Evolutionary conservation across 768 basidiomycete genomes (phyloP).

Genomic region (Clitopilus passeckerianus): DNA sequence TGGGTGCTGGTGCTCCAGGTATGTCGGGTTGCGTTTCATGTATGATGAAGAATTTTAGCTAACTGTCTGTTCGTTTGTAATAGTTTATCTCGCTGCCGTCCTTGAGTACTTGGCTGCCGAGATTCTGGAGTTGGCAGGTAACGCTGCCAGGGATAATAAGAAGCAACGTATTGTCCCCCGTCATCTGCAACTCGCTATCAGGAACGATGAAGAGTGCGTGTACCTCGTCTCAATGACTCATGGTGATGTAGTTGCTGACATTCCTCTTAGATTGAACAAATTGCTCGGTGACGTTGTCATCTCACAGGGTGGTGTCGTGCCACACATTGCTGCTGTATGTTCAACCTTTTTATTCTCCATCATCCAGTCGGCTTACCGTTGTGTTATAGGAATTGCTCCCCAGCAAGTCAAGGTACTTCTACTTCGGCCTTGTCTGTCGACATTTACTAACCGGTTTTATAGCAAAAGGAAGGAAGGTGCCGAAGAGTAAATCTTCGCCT

Average conservation of each 20-base stretch:
- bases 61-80: neutral
- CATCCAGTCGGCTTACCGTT: slow-evolving; percentile 3
- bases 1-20: slow-evolving; percentile 88
- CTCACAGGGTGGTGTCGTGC: slow-evolving; percentile 93
- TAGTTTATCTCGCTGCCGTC: slow-evolving; percentile 89
- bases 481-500: slow-evolving; percentile 23
- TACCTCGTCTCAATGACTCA: neutral
- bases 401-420: slow-evolving; percentile 30
- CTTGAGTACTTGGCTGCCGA: slow-evolving; percentile 92
- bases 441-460: slow-evolving; percentile 12
- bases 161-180: slow-evolving; percentile 95
- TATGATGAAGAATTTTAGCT: neutral
- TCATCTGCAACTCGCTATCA: slow-evolving; percentile 91
- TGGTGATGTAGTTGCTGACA: too few relatives aligned
- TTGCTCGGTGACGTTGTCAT: slow-evolving; percentile 83
- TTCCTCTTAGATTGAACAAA: slow-evolving; percentile 47
- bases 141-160: slow-evolving; percentile 88
- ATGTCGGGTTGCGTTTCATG: slow-evolving; percentile 8
- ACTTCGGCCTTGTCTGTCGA: neutral
- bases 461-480: slow-evolving; percentile 33
- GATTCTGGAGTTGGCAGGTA: slow-evolving; percentile 90
- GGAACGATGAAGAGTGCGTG: slow-evolving; percentile 85
- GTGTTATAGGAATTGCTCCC: slow-evolving; percentile 32
- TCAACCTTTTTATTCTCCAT: neutral
- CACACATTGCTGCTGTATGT: slow-evolving; percentile 57